Base-by-base conservation (phyloP, 2,329 filamentous ascomycete genomes). In the Aaosphaeria pasadenensis region DNA sequence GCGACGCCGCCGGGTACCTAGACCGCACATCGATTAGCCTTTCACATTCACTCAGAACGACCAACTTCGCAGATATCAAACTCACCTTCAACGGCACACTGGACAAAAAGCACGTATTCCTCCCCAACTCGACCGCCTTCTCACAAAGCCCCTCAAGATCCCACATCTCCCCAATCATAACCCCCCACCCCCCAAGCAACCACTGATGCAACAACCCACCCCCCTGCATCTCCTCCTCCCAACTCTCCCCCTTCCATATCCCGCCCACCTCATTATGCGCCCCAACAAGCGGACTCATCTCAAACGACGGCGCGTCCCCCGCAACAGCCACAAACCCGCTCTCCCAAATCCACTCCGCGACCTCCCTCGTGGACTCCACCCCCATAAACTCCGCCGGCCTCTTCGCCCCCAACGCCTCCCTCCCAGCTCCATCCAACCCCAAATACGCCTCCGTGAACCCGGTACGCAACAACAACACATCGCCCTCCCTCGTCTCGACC, bases 41-140 rank as follows among this genome's bases (percentile, higher is more conserved):
- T 24, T 36, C 9, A 9, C 33, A 36, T 36, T 9, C n/a, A 9
- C 33, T 9, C 9, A n/a, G 33, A n/a, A 36, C 7, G n/a, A 2
- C 7, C 9, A n/a, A 36, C 2, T 4, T 2, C 2, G 33, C 33
- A 9, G 33, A 9, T 36, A n/a, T 9, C n/a, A 31, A 7, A 52
- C 57, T 48, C 48, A 69, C 66, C 54, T 85, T 85, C 50, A 84
- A 62, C 1, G 83, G 82, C 33, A 74, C 74, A 54, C 81, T 85
- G 0, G 77, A 81, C 5, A 87, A 71, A 65, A 87, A 77, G 57
- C 86, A 87, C 2, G 74, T 80, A 60, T 77, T 84, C 29, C 77
- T 67, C 32, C 74, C 70, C 59, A 76, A 66, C 57, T 73, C 71
- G 54, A 78, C 82, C 55, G 81, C 81, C 43, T 78, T 74, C 33